Percentiles rank a stretch among this genome's conserved stretches.
Conservation (phyloP, 1,284 basidiomycete species). For the Apiotrichum mycotoxinovorans region DNA sequence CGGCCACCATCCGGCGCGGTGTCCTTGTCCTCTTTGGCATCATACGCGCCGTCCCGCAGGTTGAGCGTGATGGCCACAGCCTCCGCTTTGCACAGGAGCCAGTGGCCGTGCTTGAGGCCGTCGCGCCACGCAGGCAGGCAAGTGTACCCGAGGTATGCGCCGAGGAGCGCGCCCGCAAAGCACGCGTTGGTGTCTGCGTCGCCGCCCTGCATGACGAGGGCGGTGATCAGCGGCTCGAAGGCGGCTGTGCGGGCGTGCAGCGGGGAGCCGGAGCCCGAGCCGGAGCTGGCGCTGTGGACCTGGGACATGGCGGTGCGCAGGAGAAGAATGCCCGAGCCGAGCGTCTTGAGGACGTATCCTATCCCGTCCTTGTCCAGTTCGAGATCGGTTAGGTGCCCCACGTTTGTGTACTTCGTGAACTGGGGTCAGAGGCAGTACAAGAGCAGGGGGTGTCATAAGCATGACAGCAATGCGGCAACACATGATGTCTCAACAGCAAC, state of each 20-base stretch:
- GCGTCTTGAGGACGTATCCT: slow-evolving; percentile 19
- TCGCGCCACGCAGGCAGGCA: slow-evolving; percentile 14
- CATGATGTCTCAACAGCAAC: too few species aligned
- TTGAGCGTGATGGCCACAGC: slow-evolving; percentile 3
- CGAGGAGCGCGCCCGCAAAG: slow-evolving; percentile 16
- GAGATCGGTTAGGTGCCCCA: slow-evolving; percentile 1
- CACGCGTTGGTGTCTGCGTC: slow-evolving; percentile 21
- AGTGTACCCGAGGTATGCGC: slow-evolving; percentile 13
- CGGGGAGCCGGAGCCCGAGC: neutral
- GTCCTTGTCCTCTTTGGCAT: slow-evolving; percentile 4
- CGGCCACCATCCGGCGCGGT: slow-evolving; percentile 10
- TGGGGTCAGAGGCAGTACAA: neutral
- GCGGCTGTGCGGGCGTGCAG: neutral
- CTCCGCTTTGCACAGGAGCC: slow-evolving; percentile 11
- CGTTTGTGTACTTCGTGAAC: slow-evolving; percentile 1
- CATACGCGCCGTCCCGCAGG: slow-evolving; percentile 5
- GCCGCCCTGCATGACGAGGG: slow-evolving; percentile 12
- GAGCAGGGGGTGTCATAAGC: neutral
- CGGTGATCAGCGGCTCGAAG: slow-evolving; percentile 16
- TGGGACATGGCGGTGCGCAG: slow-evolving; percentile 8
- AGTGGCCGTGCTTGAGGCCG: slow-evolving; percentile 6
- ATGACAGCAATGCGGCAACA: neutral
- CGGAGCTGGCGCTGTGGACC: neutral
- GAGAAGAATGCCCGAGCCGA: slow-evolving; percentile 7
- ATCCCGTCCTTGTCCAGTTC: slow-evolving; percentile 14